Evolutionary conservation across 305 asterid species (phyloP), one percentile per base, ranked within the genome.

Genomic region (Salvia sclarea): DNA sequence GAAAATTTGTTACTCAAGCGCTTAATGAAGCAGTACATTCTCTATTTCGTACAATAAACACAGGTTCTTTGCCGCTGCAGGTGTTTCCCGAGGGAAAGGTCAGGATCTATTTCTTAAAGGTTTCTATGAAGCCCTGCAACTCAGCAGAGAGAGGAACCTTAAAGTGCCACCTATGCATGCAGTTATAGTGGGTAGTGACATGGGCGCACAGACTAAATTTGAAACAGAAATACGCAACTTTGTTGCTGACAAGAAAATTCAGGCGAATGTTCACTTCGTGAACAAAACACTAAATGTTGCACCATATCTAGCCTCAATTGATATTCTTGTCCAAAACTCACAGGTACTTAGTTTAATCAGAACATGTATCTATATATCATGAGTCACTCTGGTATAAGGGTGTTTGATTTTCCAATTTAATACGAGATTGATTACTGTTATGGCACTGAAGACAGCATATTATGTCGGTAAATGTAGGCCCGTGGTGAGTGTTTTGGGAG

Each of bases 401-500:
- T 20, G 17, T 33, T 17, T 62, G 28, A 43, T 45, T 61, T 54
- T 64, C 62, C 63, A 68, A 55, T 16, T 14, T 25, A 14, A 31
- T 49, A 25, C 11, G 56, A 61, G 53, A 45, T 44, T 69, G 58
- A 44, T 65, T 59, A 45, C 54, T 66, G 18, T 53, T 50, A 20
- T 45, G 18, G 38, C 60, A 20, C 77, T 69, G 56, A 61, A 22
- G 28, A 58, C 10, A 66, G 13, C 52, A 52, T 67, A 33, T 33
- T 50, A 47, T 55, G 70, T 65, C 53, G 33, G 53, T 21, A 17
- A 64, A 31, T 76, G 74, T 68, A 93, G 98, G 96, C 87, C 28
- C 91, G 98, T 24, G 98, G 97, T 65, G 98, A 93, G 75, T 90
- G 98, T 75, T 93, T 93, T 76, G 98, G 98, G 67, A 84, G 98